These are phyloP conservation scores for Hura crepitans DNA, from an alignment of 441 rosid genomes.

Conservation along the genomic window DNA sequence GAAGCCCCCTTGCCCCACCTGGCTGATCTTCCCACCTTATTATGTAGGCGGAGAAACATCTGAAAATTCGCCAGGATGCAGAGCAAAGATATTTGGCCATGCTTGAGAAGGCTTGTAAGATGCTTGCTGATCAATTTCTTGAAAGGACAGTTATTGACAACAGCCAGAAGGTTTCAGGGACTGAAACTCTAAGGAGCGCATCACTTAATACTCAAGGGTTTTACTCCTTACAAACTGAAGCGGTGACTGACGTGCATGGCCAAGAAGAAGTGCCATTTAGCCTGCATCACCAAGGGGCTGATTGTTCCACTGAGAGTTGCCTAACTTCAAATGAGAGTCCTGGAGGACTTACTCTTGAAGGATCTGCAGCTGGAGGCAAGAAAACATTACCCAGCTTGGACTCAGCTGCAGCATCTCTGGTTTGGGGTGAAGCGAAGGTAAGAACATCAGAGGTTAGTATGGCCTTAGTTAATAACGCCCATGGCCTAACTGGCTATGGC, in stretches of 20 bases:
- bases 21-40: slow-evolving; percentile 19
- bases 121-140: slow-evolving; percentile 57
- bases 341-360: slow-evolving; percentile 39
- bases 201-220: slow-evolving; percentile 39
- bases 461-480: slow-evolving; percentile 30
- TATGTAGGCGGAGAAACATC: slow-evolving; percentile 56
- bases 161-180: slow-evolving; percentile 29
- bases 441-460: slow-evolving; percentile 27
- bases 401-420: slow-evolving; percentile 31
- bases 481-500: slow-evolving; percentile 39
- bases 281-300: slow-evolving; percentile 49
- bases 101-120: slow-evolving; percentile 67
- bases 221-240: slow-evolving; percentile 32
- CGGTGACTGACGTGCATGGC: slow-evolving; percentile 27
- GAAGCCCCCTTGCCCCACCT: background rate
- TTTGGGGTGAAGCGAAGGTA: slow-evolving; percentile 40
- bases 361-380: slow-evolving; percentile 43
- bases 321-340: slow-evolving; percentile 61
- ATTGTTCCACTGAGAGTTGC: slow-evolving; percentile 68
- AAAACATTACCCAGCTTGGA: slow-evolving; percentile 37
- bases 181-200: slow-evolving; percentile 30
- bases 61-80: slow-evolving; percentile 60
- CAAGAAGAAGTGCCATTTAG: slow-evolving; percentile 34
- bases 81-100: slow-evolving; percentile 52
- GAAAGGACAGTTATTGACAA: slow-evolving; percentile 34